Evolutionary conservation across 495 filamentous ascomycete genomes (phyloP), one percentile per base, ranked within the genome.

Genomic region (Daldinia loculata): DNA sequence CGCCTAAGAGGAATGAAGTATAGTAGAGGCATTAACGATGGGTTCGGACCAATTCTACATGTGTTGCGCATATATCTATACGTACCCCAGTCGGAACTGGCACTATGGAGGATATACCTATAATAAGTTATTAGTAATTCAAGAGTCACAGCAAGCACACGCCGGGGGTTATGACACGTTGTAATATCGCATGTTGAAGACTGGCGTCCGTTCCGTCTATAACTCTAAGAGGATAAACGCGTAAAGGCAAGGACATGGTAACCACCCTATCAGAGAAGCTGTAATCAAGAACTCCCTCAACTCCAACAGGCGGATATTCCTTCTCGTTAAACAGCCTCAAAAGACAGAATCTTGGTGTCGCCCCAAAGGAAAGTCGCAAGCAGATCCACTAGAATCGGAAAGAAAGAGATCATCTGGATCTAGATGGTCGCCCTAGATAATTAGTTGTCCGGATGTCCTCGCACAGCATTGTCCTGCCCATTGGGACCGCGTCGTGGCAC

Each of bases 21-120:
- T 72, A 72, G 43, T 65, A 60, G 50, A 45, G 50, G 70, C 11
- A 64, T 68, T 72, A 64, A 62, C 17, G 64, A 63, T 63, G 50
- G 60, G 38, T 45, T 43, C 15, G 15, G 45, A 19, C 34, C 38
- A 38, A 52, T 61, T 5, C 36, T 51, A 50, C 38, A 63, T 52
- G 24, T 27, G 14, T 29, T 56, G 12, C 41, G 29, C 30, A 56
- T 56, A 22, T 6, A 11, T 11, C 2, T 56, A 36, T 34, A 56
- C 12, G 29, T 24, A 38, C 58, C 30, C 17, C 38, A 26, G n/a
- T 17, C 4, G 8, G 48, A 9, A 55, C 4, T 34, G 30, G 60
- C 30, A 34, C 43, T 59, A 55, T 65, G 56, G 67, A 51, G 32
- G 6, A 17, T 2, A 7, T 12, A 14, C 30, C 50, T 60, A 53